These are phyloP conservation scores for Fusarium secorum DNA, from an alignment of 2,329 filamentous ascomycete species.

Conservation along the genomic window DNA sequence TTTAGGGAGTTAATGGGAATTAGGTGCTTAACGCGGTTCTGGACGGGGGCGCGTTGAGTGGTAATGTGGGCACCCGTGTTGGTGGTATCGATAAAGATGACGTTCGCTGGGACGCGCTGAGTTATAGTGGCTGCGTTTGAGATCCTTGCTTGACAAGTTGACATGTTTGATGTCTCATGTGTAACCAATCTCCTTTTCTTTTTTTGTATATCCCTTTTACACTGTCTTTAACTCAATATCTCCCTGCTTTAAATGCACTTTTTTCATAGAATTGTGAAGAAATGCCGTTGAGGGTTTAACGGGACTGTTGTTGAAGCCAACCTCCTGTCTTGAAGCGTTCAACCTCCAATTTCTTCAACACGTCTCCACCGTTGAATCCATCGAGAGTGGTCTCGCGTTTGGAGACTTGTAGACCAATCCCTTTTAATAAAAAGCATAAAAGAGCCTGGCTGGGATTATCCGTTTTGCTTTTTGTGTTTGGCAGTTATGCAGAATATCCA, in stretches of 20 bases:
- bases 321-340: conserved; percentile 11
- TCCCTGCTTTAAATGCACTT: background rate
- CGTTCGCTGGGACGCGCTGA: conserved; percentile 28
- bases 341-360: conserved; percentile 24
- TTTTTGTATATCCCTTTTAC: background rate
- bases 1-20: background rate
- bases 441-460: conserved; percentile 2
- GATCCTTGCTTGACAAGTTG: conserved; percentile 23
- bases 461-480: background rate
- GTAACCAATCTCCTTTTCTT: background rate
- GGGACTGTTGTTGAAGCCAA: conserved; percentile 12
- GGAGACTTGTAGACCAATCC: conserved; percentile 26
- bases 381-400: conserved; percentile 16
- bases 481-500: background rate
- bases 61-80: background rate
- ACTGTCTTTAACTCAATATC: background rate
- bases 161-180: conserved; percentile 8
- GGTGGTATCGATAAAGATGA: conserved; percentile 30
- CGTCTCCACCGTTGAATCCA: conserved; percentile 31
- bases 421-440: background rate
- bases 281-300: background rate
- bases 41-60: conserved; percentile 24
- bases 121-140: conserved; percentile 24
- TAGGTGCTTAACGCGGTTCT: conserved; percentile 29
- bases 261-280: background rate